Base-by-base conservation (phyloP, 148 eudicot species). In the Simmondsia chinensis region DNA sequence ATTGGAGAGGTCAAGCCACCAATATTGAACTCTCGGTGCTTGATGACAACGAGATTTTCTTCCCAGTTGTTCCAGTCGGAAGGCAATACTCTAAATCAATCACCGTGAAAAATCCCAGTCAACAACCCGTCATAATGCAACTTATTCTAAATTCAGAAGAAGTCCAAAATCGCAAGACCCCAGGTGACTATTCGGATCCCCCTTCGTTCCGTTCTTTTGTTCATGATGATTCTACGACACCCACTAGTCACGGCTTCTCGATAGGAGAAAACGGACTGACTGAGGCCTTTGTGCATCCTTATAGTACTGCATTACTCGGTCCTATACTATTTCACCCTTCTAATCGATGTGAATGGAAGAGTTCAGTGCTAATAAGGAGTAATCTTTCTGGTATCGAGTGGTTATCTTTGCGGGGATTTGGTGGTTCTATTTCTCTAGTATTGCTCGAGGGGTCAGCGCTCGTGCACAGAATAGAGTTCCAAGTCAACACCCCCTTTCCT, bases 371-470 rank as follows among this genome's bases (percentile, higher is more conserved):
- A 24, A 55, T 83, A 46, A 70, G 91, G 71, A 88, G 70, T 73
- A 80, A 88, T 71, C 77, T 83, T 31, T 80, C 91, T 45, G 97
- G 94, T 39, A 77, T 83, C 15, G 96, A 83, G 70, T 78, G 73
- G 76, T 46, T 87, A 39, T 54, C 80, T 47, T 51, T 87, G 43
- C 80, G 43, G 48, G 97, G 91, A 26, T 73, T 52, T 47, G 94
- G 97, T 15, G 97, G 91, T 5, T 80, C 70, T 17, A 52, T 53
- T 35, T 83, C 97, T 31, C 32, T 88, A 20, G 59, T 46, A 28
- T 54, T 88, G 63, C 70, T 70, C 32, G 91, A 88, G 46, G 87
- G 66, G 22, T 46, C 75, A 25, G 64, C 70, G 43, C 57, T 43
- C 20, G 68, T 70, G 20, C 71, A 62, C 25, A 71, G 63, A 43